Base-by-base conservation (phyloP, 1,284 basidiomycete species). In the Trichosporon coremiiforme region DNA sequence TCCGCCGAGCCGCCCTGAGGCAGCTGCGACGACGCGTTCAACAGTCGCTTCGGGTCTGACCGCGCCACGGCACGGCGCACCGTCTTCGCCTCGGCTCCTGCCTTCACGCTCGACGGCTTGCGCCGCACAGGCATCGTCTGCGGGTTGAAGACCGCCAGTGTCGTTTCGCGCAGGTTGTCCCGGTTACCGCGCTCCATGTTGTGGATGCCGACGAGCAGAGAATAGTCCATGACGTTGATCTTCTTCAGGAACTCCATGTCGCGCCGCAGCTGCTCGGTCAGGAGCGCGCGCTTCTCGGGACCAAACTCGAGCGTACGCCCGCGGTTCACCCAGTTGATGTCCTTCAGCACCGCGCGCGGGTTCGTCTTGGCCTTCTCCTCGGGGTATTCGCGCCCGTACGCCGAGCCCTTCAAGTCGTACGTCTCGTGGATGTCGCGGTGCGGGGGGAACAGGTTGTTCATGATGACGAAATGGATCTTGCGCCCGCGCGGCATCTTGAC, bases 381-480 rank as follows among this genome's bases (percentile, higher is more conserved):
- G 0, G 94, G 88, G 75, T 94, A 96, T 81, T 91, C 88, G 33
- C 96, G 87, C 0, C 95, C 95, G 2, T 95, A 90, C 0, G 95
- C 94, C 55, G 92, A 94, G 0, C 96, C 96, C 81, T 99, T 99
- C 74, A 99, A 86, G 82, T 99, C 96, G 81, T 93, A 99, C 38
- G 95, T 97, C 86, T 98, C 96, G 84, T 99, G 96, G 64, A 99
- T 88, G 82, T 99, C 97, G 75, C 94, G 90, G 85, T 98, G 96
- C 0, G 96, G 92, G 0, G 96, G 96, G 85, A 99, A 98, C 60
- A 99, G 87, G 82, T 99, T 99, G 87, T 99, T 99, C 95, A 99
- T 98, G 85, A 99, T 97, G 69, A 98, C 94, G 81, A 99, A 99
- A 83, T 99, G 96, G 69, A 99, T 98, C 86, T 99, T 99, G 66